These are phyloP conservation scores for Plasmodium knowlesi DNA, from an alignment of 169 alveolate genomes.

Conservation along the genomic window DNA sequence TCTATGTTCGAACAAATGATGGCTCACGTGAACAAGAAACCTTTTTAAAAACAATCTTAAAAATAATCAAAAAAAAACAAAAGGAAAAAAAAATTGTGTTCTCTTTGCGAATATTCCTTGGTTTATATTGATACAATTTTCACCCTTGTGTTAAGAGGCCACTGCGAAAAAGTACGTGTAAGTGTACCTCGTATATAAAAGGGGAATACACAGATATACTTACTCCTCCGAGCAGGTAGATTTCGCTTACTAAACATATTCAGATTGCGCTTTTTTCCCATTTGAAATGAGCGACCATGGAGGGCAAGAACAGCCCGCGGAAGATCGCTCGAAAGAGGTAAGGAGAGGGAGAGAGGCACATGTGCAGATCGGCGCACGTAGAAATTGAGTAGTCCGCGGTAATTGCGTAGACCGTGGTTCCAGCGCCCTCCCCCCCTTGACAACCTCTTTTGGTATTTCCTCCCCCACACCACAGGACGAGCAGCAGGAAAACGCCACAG, in stretches of 20 bases:
- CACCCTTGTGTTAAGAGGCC: background rate
- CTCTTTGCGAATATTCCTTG: background rate
- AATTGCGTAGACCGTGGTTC: background rate
- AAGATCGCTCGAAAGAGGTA: constrained; percentile 38
- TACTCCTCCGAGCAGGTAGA: background rate
- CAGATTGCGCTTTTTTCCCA: background rate
- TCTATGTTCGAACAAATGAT: background rate
- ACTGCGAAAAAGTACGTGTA: background rate
- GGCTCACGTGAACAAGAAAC: background rate
- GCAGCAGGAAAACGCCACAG: background rate
- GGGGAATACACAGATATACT: background rate
- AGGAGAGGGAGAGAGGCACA: background rate
- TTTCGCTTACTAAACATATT: background rate
- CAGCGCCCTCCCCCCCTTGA: background rate
- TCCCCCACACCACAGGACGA: background rate
- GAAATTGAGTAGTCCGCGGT: background rate
- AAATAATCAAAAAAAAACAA: background rate
- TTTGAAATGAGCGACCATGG: constrained; percentile 49
- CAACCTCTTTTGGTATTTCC: background rate
- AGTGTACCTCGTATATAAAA: background rate
- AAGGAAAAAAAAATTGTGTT: background rate
- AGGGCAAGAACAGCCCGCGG: constrained; percentile 33
- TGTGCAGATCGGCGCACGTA: background rate
- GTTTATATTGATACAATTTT: background rate
- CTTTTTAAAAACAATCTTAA: background rate